Base-by-base conservation (phyloP, 768 basidiomycete genomes). In the Phylloporus rhodoxanthus region DNA sequence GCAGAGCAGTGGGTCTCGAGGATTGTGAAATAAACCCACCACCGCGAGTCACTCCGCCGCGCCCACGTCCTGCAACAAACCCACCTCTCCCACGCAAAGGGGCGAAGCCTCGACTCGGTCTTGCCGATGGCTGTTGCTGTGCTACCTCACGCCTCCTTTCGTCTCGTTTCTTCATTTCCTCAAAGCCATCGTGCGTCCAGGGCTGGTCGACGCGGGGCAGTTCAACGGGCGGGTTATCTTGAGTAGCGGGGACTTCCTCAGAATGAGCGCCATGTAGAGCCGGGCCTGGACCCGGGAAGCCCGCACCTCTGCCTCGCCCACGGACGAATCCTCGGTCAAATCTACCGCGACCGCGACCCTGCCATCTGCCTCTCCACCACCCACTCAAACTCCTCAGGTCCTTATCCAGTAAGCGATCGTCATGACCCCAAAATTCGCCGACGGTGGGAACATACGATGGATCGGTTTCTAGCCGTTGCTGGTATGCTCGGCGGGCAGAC, bases 381-480 rank as follows among this genome's bases (percentile, higher is more conserved):
- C 81, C 82, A 69, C 87, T 91, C 39, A 93, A 68, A 62, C 84
- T 85, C 36, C 91, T 80, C 36, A 90, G 68, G 53, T 88, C 82
- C 66, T 88, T 88, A 67, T 89, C 85, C 63, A 91, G 72, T 47
- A 92, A 71, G 41, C 93, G 84, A 65, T 95, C 92, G 66, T 96
- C 93, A 63, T 96, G 93, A 5, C 88, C 84, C 91, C 91, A 96
- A 63, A 96, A 96, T 54, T 85, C 85, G 47, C 93, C 93, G 20
- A 94, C 87, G 21, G 83, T 86, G 20, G 93, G 93, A 25, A 91
- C 87, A 64, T 84, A 92, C 2, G 90, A 88, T 2, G 93, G 92
- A 64, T 96, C 93, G 10, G 69, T 73, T 50, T 90, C 84, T 21
- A 95, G 73, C 26, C 85, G 82, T 55, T 88, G 79, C 54, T 90